Conservation (phyloP, 768 basidiomycete species). For the Suillus paluster region DNA sequence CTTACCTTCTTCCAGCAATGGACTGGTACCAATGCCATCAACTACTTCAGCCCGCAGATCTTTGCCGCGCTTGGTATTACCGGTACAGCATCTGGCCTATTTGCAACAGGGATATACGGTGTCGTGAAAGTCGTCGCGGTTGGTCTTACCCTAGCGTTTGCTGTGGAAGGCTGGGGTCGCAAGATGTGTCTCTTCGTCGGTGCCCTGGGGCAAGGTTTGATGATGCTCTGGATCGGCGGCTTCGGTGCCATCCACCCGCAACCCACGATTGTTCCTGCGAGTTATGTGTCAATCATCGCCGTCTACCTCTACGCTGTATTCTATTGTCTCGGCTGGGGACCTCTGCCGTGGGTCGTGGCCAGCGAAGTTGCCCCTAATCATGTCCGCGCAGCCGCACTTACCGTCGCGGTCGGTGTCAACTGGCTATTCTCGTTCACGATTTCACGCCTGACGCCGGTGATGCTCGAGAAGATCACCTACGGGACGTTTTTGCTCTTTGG, state of each 20-base stretch:
- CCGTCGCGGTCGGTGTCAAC: conserved; percentile 44
- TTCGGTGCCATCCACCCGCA: conserved; percentile 42
- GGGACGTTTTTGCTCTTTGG: conserved; percentile 50
- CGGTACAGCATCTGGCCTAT: conserved; percentile 43
- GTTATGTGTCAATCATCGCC: conserved; percentile 49
- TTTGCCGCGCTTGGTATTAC: conserved; percentile 49
- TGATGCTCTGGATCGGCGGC: conserved; percentile 53
- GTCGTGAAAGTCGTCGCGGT: conserved; percentile 45
- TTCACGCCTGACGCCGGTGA: conserved; percentile 47
- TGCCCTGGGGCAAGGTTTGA: conserved; percentile 47
- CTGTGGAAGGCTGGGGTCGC: conserved; percentile 49
- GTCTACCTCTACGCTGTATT: conserved; percentile 53
- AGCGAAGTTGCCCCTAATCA: conserved; percentile 45
- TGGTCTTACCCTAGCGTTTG: conserved; percentile 43
- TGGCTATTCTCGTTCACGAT: conserved; percentile 54
- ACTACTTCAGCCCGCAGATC: conserved; percentile 52
- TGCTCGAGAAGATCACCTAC: conserved; percentile 39
- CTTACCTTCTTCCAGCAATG: conserved; percentile 50
- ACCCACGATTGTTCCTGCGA: conserved; percentile 37
- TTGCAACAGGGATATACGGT: conserved; percentile 48
- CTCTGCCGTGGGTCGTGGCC: conserved; percentile 38
- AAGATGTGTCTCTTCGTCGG: conserved; percentile 50
- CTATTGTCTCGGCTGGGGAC: conserved; percentile 49
- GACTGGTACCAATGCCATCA: conserved; percentile 54
- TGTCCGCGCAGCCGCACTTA: conserved; percentile 43